Evolutionary conservation across 1,284 basidiomycete species (phyloP).

Genomic region (Coriolopsis trogii): DNA sequence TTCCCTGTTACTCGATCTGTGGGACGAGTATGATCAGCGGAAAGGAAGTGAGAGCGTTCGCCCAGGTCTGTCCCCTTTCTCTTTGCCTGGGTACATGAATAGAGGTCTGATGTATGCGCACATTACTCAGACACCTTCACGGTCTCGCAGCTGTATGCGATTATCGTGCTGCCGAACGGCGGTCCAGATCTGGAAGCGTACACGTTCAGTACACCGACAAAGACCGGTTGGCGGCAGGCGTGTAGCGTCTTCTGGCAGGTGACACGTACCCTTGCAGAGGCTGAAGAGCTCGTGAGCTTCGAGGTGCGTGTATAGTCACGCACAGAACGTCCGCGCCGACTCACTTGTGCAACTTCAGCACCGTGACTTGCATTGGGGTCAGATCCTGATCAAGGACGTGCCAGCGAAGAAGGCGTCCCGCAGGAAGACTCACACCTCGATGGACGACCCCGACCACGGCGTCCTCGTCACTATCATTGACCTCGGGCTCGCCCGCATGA

Average conservation of each 20-base stretch:
- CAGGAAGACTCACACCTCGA: constrained; percentile 37
- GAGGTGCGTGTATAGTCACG: constrained; percentile 60
- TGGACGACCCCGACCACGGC: constrained; percentile 65
- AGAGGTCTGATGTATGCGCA: constrained; percentile 25
- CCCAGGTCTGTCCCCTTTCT: constrained; percentile 61
- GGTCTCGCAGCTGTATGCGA: constrained; percentile 79
- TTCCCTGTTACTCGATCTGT: constrained; percentile 71
- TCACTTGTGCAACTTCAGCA: constrained; percentile 56
- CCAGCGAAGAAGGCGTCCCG: constrained; percentile 37
- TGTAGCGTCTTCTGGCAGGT: constrained; percentile 93
- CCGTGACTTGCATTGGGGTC: constrained; percentile 98
- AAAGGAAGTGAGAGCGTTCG: constrained; percentile 85
- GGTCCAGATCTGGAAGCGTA: constrained; percentile 90
- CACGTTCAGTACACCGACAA: constrained; percentile 52
- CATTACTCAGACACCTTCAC: constrained; percentile 64
- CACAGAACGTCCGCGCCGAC: background rate
- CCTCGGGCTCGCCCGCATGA: constrained; percentile 88
- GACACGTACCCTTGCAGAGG: constrained; percentile 71
- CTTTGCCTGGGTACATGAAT: no score
- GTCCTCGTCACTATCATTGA: constrained; percentile 89
- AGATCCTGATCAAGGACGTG: constrained; percentile 80
- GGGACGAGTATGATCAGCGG: constrained; percentile 80
- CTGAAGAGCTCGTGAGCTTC: constrained; percentile 80
- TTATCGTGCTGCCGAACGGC: constrained; percentile 88
- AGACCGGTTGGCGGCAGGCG: constrained; percentile 82